Base-by-base conservation (phyloP, 345 rosid species). In the Gossypium ekmanianum region DNA sequence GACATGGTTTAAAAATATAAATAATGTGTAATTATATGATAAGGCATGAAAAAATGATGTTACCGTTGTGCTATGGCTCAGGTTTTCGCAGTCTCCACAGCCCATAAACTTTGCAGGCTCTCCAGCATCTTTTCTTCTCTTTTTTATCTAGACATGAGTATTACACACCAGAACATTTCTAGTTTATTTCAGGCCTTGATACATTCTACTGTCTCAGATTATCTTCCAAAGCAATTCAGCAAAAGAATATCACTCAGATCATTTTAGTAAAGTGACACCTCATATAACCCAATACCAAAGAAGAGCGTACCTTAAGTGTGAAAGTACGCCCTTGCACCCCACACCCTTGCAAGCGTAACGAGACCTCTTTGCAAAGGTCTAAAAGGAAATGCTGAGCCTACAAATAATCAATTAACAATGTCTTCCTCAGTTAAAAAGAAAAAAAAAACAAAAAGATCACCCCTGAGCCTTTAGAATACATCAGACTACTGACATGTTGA, bases 81-180 rank as follows among this genome's bases (percentile, higher is more conserved):
- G 72, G 76, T 90, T 94, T 83, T 92, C 97, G 83, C 97, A 92
- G 68, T 85, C 93, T 65, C 97, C 97, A 77, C 87, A 87, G 17
- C 98, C 97, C 97, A 94, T 91, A 76, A 82, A 94, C 85, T 94
- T 94, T n/a, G 77, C 52, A 77, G 98, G 97, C 82, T 92, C 97
- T 70, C 41, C 90, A 11, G 95, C 94, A 82, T 89, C 87, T 77
- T 88, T 82, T 72, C 89, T 88, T 83, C 94, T 92, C 89, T 80
- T 91, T 78, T 94, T 94, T 45, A 94, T 88, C 98, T 94, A 83
- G 18, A 76, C 14, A 68, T 52, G 78, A 16, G 61, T 22, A 52
- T 51, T 66, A 77, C 16, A 78, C 73, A 75, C 55, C 16, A 27
- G 22, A 76, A 75, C 9, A 51, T 39, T 56, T 61, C 44, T 20